These are phyloP conservation scores for Entomortierella parvispora DNA, from an alignment of 192 early-diverging fungal genomes.

Conservation along the genomic window DNA sequence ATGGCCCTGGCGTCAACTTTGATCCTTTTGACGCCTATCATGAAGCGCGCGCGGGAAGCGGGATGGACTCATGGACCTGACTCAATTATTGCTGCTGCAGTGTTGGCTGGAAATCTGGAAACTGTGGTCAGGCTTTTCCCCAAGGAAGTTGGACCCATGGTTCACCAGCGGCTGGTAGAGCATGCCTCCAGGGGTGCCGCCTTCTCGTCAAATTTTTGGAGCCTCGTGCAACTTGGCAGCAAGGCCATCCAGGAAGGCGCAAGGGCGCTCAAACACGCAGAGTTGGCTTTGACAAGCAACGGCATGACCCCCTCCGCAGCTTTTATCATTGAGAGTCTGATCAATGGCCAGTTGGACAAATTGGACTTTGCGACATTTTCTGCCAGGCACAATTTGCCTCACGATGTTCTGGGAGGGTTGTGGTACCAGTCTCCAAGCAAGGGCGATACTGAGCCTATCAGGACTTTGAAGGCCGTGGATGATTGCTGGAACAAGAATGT, in stretches of 20 bases:
- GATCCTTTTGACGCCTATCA: conserved; percentile 12
- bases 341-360: conserved; percentile 15
- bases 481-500: conserved; percentile 14
- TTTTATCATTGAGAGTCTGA: conserved; percentile 18
- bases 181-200: background rate
- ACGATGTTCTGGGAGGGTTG: conserved; percentile 1
- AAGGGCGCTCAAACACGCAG: background rate
- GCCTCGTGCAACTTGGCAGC: conserved; percentile 1
- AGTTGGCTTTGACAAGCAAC: no score
- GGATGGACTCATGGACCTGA: conserved; percentile 25
- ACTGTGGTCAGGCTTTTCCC: conserved; percentile 20
- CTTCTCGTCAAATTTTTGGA: background rate
- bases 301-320: conserved; percentile 9
- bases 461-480: conserved; percentile 19
- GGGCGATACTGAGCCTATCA: background rate
- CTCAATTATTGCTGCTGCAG: background rate
- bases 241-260: conserved; percentile 7
- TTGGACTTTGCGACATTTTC: conserved; percentile 23
- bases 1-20: background rate
- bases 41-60: conserved; percentile 17
- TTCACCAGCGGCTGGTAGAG: conserved; percentile 7
- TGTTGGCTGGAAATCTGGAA: conserved; percentile 4
- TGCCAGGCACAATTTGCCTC: background rate
- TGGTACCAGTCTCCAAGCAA: conserved; percentile 6
- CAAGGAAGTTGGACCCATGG: conserved; percentile 2